These are phyloP conservation scores for Magnolia changhungtana DNA, from an alignment of 164 flowering plant genomes.

Conservation along the genomic window DNA sequence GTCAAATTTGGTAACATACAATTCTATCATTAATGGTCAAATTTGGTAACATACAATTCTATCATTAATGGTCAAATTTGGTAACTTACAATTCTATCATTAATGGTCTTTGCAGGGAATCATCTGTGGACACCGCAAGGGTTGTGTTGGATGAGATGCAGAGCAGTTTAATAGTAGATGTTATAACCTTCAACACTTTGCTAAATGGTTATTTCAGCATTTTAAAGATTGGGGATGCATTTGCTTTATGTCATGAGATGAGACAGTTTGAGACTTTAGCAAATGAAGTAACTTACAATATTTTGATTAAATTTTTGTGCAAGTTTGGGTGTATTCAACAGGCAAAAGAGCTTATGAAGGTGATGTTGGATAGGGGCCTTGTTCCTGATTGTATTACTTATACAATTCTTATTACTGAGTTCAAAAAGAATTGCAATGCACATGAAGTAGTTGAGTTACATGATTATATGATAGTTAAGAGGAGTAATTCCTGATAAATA, in stretches of 20 bases:
- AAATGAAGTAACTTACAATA: conserved; percentile 32
- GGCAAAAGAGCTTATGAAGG: conserved; percentile 34
- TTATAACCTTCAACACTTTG: conserved; percentile 35
- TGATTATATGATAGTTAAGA: conserved; percentile 36
- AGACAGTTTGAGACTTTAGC: conserved; percentile 16
- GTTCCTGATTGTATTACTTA: conserved; percentile 39
- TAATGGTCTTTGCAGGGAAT: conserved; percentile 31
- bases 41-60: too few species aligned
- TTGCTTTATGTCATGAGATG: conserved; percentile 23
- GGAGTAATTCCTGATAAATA: conserved; percentile 37
- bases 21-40: conserved; percentile 30
- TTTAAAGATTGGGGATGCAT: conserved; percentile 30
- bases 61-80: conserved; percentile 8
- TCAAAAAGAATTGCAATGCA: conserved; percentile 24
- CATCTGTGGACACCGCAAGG: conserved; percentile 19
- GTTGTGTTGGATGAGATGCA: conserved; percentile 19
- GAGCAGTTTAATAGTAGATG: conserved; percentile 16
- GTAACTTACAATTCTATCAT: conserved; percentile 37
- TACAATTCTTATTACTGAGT: conserved; percentile 35
- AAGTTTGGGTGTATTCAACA: conserved; percentile 29
- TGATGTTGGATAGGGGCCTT: conserved; percentile 27
- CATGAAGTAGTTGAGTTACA: conserved; percentile 40
- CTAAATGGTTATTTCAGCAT: conserved; percentile 24
- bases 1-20: conserved; percentile 28
- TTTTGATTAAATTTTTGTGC: conserved; percentile 34